A percentile compares a stretch with the other conserved stretches of the same genome.
phyloP scores from a whole-genome alignment of 2,329 filamentous ascomycete species.

The Neonectria ditissima region DNA sequence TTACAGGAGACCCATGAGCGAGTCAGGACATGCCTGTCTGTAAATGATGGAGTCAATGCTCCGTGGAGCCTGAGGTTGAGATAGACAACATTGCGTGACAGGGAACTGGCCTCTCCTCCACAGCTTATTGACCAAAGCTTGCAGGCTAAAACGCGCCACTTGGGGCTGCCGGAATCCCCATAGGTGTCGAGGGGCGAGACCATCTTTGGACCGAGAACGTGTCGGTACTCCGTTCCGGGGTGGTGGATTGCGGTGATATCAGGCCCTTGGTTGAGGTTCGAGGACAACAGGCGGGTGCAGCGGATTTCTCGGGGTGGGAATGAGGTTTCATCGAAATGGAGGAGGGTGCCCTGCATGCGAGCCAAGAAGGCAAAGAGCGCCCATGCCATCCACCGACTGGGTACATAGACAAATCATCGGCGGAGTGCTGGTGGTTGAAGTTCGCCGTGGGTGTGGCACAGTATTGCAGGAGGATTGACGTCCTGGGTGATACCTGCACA shows the following conservation, averaged over 20 bases:
- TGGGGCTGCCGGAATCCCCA: conserved; percentile 11
- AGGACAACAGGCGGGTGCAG: conserved; percentile 8
- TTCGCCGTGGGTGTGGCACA: conserved; percentile 35
- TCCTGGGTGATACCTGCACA: conserved; percentile 23
- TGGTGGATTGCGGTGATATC: background rate
- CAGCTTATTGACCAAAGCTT: conserved; percentile 36
- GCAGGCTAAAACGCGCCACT: conserved; percentile 19
- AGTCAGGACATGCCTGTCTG: conserved; percentile 38
- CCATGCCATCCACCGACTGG: conserved; percentile 39
- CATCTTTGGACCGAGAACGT: background rate
- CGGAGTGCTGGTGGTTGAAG: conserved; percentile 31
- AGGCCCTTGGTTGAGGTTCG: background rate
- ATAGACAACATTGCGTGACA: conserved; percentile 38
- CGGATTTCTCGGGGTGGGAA: conserved; percentile 19
- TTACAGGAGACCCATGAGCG: conserved; percentile 31
- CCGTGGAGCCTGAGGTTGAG: conserved; percentile 33
- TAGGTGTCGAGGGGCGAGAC: background rate
- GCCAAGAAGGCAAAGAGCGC: conserved; percentile 42
- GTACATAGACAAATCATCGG: conserved; percentile 34
- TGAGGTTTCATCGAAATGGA: conserved; percentile 24
- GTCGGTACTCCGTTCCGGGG: conserved; percentile 1
- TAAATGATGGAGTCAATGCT: conserved; percentile 20
- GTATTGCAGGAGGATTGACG: conserved; percentile 32
- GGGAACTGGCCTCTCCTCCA: conserved; percentile 33
- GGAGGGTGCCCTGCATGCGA: conserved; percentile 34